Percentiles rank a stretch among this genome's conserved stretches.
Conservation (phyloP, 2,329 filamentous ascomycete species). For the Emericellopsis atlantica region DNA sequence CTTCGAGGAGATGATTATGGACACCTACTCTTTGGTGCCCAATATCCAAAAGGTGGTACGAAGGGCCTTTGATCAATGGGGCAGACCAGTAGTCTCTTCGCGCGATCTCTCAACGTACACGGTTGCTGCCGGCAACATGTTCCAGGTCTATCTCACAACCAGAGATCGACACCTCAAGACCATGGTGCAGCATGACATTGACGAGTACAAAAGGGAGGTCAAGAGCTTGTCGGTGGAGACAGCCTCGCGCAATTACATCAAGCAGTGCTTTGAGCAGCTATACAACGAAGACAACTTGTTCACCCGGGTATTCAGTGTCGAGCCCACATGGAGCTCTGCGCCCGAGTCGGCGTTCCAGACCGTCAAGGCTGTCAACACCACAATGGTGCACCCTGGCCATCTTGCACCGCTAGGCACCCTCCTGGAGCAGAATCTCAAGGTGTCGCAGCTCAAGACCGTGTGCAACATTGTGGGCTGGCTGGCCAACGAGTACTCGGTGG, state of each 20-base stretch:
- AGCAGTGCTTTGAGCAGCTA: conserved; percentile 46
- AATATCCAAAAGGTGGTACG: conserved; percentile 41
- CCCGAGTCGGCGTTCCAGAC: conserved; percentile 35
- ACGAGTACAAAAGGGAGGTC: conserved; percentile 38
- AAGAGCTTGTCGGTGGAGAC: conserved; percentile 38
- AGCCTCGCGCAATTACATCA: conserved; percentile 43
- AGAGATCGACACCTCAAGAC: conserved; percentile 40
- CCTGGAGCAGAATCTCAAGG: conserved; percentile 34
- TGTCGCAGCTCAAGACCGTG: conserved; percentile 31
- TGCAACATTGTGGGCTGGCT: conserved; percentile 47
- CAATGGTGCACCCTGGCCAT: conserved; percentile 40
- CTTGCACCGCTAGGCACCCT: conserved; percentile 36
- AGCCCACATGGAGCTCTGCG: conserved; percentile 37
- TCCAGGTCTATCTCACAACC: conserved; percentile 37
- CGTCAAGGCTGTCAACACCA: conserved; percentile 34
- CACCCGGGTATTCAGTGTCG: conserved; percentile 40
- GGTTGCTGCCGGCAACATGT: conserved; percentile 40
- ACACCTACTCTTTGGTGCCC: conserved; percentile 41
- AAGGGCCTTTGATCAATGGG: conserved; percentile 38
- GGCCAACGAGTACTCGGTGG: conserved; percentile 41
- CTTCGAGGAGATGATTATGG: conserved; percentile 44
- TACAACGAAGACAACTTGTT: conserved; percentile 43
- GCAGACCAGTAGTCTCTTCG: conserved; percentile 26
- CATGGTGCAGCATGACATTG: conserved; percentile 39
- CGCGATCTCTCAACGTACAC: conserved; percentile 38